These are phyloP conservation scores for Leersia perrieri DNA, from an alignment of 176 grass and related monocot species.

Conservation along the genomic window DNA sequence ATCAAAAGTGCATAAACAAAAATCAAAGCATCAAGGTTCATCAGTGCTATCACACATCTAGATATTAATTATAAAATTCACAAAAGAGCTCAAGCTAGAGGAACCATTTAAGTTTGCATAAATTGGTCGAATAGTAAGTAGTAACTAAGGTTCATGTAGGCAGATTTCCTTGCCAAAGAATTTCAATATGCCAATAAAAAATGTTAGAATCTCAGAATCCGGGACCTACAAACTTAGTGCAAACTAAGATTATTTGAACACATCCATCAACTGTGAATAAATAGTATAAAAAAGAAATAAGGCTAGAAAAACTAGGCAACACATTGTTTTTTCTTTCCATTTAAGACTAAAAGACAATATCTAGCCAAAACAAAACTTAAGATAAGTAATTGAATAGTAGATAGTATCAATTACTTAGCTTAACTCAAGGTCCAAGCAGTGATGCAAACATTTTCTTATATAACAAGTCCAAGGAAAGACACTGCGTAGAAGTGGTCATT, in stretches of 20 bases:
- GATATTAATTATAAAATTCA: neutral
- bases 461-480: neutral
- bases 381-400: neutral
- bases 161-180: neutral
- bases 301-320: neutral
- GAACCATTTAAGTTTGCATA: neutral
- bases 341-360: neutral
- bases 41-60: neutral
- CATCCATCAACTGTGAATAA: neutral
- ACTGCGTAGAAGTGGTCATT: neutral
- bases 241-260: neutral
- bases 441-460: neutral
- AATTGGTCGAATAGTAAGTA: neutral
- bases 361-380: neutral
- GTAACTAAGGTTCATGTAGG: neutral
- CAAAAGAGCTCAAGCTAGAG: neutral
- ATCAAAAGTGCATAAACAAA: too few relatives aligned
- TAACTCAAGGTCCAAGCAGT: neutral
- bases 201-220: constrained; percentile 1
- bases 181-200: neutral
- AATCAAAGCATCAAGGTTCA: neutral
- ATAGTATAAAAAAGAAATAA: neutral
- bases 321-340: neutral
- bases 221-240: neutral
- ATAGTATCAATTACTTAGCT: neutral